Conservation (phyloP, 108 stramenopile species). For the Skeletonema tropicum region DNA sequence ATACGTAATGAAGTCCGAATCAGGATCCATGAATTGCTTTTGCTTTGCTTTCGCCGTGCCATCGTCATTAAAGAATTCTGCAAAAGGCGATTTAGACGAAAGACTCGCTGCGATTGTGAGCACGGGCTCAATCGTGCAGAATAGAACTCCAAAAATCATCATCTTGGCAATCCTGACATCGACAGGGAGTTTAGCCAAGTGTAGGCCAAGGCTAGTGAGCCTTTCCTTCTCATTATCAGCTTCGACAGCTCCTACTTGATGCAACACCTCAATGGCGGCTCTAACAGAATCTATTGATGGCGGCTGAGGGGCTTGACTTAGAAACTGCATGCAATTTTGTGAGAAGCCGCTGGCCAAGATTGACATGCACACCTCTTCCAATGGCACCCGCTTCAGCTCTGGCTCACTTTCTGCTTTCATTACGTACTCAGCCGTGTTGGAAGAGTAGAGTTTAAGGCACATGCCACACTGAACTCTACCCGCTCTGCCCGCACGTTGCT, state of each 20-base stretch:
- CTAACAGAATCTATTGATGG: conserved; percentile 71
- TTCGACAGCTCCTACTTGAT: conserved; percentile 79
- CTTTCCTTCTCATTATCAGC: conserved; percentile 28
- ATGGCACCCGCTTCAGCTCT: conserved; percentile 84
- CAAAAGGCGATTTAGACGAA: conserved; percentile 80
- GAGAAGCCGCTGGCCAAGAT: conserved; percentile 64
- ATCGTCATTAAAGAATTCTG: conserved; percentile 63
- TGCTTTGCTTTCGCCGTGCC: conserved; percentile 80
- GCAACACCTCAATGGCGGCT: conserved; percentile 65
- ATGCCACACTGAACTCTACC: conserved; percentile 93
- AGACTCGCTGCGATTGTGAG: conserved; percentile 85
- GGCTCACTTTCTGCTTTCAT: conserved; percentile 77
- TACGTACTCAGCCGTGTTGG: conserved; percentile 54
- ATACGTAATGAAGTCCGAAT: conserved; percentile 90
- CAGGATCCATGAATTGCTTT: conserved; percentile 55
- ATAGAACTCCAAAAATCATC: conserved; percentile 77
- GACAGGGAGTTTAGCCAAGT: conserved; percentile 89
- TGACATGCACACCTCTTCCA: conserved; percentile 65
- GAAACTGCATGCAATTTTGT: conserved; percentile 69
- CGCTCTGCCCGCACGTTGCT: conserved; percentile 93
- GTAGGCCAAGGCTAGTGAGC: conserved; percentile 90
- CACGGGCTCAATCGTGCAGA: conserved; percentile 75
- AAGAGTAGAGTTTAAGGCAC: conserved; percentile 88
- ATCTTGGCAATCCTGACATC: conserved; percentile 90
- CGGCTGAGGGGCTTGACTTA: conserved; percentile 93